These are phyloP conservation scores for Brassica cretica DNA, from an alignment of 345 rosid genomes.

Conservation along the genomic window DNA sequence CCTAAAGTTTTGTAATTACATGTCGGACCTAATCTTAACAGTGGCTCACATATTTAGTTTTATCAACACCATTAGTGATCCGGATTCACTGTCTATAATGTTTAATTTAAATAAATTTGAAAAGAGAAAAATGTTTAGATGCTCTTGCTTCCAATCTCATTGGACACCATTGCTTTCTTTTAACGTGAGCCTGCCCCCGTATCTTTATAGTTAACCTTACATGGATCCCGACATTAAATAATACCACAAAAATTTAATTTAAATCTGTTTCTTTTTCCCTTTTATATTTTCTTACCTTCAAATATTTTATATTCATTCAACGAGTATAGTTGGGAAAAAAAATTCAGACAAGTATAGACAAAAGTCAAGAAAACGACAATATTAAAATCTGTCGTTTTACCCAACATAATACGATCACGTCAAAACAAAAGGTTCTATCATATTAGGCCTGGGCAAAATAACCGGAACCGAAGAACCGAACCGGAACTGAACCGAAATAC, in stretches of 20 bases:
- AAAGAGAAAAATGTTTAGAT: background rate
- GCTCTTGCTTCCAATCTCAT: constrained; percentile 29
- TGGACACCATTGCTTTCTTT: constrained; percentile 36
- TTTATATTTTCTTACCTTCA: background rate
- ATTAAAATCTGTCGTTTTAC: background rate
- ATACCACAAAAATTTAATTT: background rate
- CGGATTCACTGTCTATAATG: background rate
- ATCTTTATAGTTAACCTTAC: constrained; percentile 29
- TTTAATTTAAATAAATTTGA: background rate
- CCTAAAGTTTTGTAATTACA: constrained; percentile 27
- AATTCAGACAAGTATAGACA: constrained; percentile 16
- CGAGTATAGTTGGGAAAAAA: background rate
- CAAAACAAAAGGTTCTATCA: constrained; percentile 9
- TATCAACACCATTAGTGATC: background rate
- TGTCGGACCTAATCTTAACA: constrained; percentile 30
- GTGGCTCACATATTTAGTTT: background rate
- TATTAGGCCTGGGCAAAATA: no score
- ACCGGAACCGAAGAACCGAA: no score
- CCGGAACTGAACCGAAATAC: no score
- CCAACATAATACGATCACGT: constrained; percentile 5
- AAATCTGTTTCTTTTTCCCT: background rate
- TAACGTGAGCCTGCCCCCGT: constrained; percentile 23
- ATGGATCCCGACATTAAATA: constrained; percentile 30
- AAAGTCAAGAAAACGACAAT: constrained; percentile 22
- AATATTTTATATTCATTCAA: constrained; percentile 1